Base-by-base conservation (phyloP, 345 rosid species). In the Toxicodendron radicans region DNA sequence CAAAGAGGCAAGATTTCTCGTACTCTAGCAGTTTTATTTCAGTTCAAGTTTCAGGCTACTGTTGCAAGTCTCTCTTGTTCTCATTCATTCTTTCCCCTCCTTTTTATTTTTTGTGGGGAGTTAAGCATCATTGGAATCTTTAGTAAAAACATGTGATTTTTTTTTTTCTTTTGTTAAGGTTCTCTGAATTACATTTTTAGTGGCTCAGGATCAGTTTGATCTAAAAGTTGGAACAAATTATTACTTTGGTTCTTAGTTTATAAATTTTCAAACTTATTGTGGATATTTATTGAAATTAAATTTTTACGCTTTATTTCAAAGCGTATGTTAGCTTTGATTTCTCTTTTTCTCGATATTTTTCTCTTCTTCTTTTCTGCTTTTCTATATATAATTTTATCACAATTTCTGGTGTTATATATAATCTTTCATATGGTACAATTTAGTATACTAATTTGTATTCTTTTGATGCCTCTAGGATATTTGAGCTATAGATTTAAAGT, bases 401-500 rank as follows among this genome's bases (percentile, higher is more conserved):
- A 30, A 2, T 5, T 52, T 53, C 4, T 52, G 20, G 11, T 38
- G 2, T 8, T 41, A 2, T 57, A 57, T 38, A 38, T 10, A 20
- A 9, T 70, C 23, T 71, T 10, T 57, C 7, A 12, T 2, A 7
- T 6, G 21, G 7, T 2, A 43, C 54, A 38, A 7, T 30, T 51
- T 30, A 4, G 59, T 53, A 17, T 74, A 14, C 23, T 21, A 24
- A 58, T 64, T 59, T 56, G 7, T 43, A 32, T 49, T 60, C 23
- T 21, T 53, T 61, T 67, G 16, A 9, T 80, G 48, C 70, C 12
- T 78, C 70, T 73, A 92, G 99, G 90, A 33, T 82, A 81, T 78
- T 65, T 91, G 83, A 82, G 81, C 75, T 95, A 91, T 79, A 85
- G 86, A 88, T 90, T 95, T 82, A 86, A 87, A 72, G 73, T 83